These are phyloP conservation scores for Venustampulla echinocandica DNA, from an alignment of 495 filamentous ascomycete genomes.

Conservation along the genomic window DNA sequence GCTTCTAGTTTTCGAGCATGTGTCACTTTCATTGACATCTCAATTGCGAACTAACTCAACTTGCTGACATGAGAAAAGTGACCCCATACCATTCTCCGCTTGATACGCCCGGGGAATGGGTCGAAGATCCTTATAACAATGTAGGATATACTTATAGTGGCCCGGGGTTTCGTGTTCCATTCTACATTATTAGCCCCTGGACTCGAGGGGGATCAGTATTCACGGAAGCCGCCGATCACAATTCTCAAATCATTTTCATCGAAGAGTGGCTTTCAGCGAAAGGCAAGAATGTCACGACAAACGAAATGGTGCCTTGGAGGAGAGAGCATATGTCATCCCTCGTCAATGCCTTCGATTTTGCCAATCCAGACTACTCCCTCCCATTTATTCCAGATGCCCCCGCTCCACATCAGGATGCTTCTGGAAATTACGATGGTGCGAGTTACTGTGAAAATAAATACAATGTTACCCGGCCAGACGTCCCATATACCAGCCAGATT, in stretches of 20 bases:
- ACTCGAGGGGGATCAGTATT: slow-evolving; percentile 46
- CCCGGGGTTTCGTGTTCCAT: slow-evolving; percentile 45
- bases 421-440: slow-evolving; percentile 36
- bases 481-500: slow-evolving; percentile 39
- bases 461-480: slow-evolving; percentile 30
- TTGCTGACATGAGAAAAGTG: too few species aligned
- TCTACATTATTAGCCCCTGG: slow-evolving; percentile 50
- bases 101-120: slow-evolving; percentile 46
- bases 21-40: too few species aligned
- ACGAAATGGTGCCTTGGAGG: slow-evolving; percentile 44
- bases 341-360: slow-evolving; percentile 43
- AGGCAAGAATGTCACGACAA: slow-evolving; percentile 38
- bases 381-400: slow-evolving; percentile 36
- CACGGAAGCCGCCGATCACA: slow-evolving; percentile 48
- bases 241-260: slow-evolving; percentile 48
- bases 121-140: slow-evolving; percentile 39
- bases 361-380: slow-evolving; percentile 39
- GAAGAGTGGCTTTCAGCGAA: slow-evolving; percentile 44
- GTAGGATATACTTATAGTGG: slow-evolving; percentile 43
- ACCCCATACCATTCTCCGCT: slow-evolving; percentile 43
- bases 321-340: slow-evolving; percentile 47
- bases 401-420: slow-evolving; percentile 25
- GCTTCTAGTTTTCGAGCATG: too few species aligned
- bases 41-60: too few species aligned
- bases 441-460: slow-evolving; percentile 35